Percentiles rank a stretch among this genome's conserved stretches.
These are phyloP conservation scores for Lentinula aciculospora DNA, from an alignment of 768 basidiomycete species.

Conservation along the genomic window DNA sequence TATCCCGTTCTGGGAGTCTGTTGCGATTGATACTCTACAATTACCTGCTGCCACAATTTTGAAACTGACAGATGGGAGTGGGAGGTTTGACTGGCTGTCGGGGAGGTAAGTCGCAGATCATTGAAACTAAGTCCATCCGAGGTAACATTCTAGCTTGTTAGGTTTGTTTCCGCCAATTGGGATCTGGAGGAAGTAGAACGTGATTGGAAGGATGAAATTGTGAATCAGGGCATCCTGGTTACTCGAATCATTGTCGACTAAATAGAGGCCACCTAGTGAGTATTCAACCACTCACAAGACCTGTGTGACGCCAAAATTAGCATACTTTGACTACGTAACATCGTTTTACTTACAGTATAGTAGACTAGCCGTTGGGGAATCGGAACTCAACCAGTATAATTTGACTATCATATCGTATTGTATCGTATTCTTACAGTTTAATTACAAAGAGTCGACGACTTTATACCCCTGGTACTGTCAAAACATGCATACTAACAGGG, in stretches of 20 bases:
- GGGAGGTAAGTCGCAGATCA: conserved; percentile 11
- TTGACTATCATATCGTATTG: too few relatives aligned
- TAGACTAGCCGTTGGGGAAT: too few relatives aligned
- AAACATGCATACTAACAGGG: too few relatives aligned
- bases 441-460: too few relatives aligned
- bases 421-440: too few relatives aligned
- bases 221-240: conserved; percentile 9
- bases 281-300: too few relatives aligned
- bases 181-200: conserved; percentile 9
- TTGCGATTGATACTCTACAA: conserved; percentile 11
- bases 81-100: conserved; percentile 14
- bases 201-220: conserved; percentile 10
- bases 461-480: too few relatives aligned
- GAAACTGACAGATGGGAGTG: conserved; percentile 13
- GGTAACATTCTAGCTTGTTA: neutral
- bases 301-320: too few relatives aligned
- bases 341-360: too few relatives aligned
- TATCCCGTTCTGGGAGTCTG: conserved; percentile 4
- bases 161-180: conserved; percentile 13
- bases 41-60: conserved; percentile 16
- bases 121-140: neutral
- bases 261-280: neutral
- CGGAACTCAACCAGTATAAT: too few relatives aligned
- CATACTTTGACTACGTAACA: too few relatives aligned
- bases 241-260: neutral